Evolutionary conservation across 164 flowering plant species (phyloP).

Genomic region (Vitis riparia): DNA sequence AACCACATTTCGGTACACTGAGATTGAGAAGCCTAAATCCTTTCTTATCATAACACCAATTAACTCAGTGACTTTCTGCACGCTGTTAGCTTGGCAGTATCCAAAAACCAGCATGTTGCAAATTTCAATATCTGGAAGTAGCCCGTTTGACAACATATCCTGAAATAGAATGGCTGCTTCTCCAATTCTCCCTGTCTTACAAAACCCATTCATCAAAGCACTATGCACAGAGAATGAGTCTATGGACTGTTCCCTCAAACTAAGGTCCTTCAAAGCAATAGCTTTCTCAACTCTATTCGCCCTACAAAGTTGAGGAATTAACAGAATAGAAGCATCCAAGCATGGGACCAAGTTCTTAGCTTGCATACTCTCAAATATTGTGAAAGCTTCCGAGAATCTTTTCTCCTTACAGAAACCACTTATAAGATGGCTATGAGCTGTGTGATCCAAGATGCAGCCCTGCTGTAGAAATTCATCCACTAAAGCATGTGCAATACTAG

Average conservation of each 20-base stretch:
- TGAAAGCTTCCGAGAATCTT: constrained; percentile 43
- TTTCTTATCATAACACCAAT: constrained; percentile 56
- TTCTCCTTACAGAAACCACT: constrained; percentile 60
- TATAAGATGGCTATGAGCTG: constrained; percentile 44
- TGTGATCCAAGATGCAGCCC: constrained; percentile 32
- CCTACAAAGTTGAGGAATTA: constrained; percentile 53
- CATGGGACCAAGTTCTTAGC: constrained; percentile 32
- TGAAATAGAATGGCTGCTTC: constrained; percentile 40
- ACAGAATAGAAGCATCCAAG: constrained; percentile 28
- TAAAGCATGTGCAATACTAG: constrained; percentile 39
- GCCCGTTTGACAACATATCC: constrained; percentile 41
- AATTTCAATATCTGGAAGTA: constrained; percentile 35
- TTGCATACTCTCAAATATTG: constrained; percentile 39
- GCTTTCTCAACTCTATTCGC: constrained; percentile 35
- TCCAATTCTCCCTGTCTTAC: constrained; percentile 32
- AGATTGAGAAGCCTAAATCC: constrained; percentile 41
- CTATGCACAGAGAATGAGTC: constrained; percentile 20
- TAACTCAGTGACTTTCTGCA: constrained; percentile 39
- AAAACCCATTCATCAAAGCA: constrained; percentile 48
- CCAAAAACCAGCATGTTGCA: constrained; percentile 46
- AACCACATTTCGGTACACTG: constrained; percentile 50
- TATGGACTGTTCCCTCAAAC: constrained; percentile 29
- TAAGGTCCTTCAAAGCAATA: constrained; percentile 37
- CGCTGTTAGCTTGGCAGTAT: constrained; percentile 37
- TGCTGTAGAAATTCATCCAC: constrained; percentile 39